Percentiles rank a stretch among this genome's conserved stretches.
Conservation (phyloP, 1,284 basidiomycete genomes). For the Ceraceosorus bombacis region DNA sequence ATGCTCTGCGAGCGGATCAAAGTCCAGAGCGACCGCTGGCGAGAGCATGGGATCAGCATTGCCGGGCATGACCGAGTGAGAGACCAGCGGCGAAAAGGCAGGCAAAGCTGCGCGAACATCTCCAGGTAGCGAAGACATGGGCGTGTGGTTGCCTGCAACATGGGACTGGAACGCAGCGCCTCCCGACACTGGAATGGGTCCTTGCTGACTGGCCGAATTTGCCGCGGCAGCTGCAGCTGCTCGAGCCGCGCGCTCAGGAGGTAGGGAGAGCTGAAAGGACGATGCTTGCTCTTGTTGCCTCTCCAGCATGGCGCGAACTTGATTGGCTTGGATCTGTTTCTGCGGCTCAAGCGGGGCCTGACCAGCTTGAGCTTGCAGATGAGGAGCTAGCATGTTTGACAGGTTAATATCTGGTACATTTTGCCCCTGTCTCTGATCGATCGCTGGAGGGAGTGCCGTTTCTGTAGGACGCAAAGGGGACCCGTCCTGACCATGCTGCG, state of each 20-base stretch:
- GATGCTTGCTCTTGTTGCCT: slow-evolving; percentile 3
- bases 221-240: neutral
- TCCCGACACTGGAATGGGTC: neutral
- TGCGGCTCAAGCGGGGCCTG: slow-evolving; percentile 1
- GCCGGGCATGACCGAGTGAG: neutral
- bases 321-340: slow-evolving; percentile 4
- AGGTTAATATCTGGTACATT: neutral
- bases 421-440: neutral
- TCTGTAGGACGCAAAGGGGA: too few species aligned
- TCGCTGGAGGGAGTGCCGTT: slow-evolving; percentile 6
- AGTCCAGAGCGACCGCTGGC: slow-evolving; percentile 8
- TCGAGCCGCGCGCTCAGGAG: neutral
- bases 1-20: slow-evolving; percentile 8
- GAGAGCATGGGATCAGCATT: slow-evolving; percentile 11
- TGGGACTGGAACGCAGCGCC: neutral
- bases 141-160: neutral
- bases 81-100: neutral
- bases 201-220: neutral
- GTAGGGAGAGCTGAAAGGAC: neutral
- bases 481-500: too few species aligned
- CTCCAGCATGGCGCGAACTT: slow-evolving; percentile 4
- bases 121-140: slow-evolving; percentile 12
- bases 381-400: neutral
- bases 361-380: slow-evolving; percentile 10
- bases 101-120: slow-evolving; percentile 5